Base-by-base conservation (phyloP, 768 basidiomycete species). In the Cyclocybe cylindracea region DNA sequence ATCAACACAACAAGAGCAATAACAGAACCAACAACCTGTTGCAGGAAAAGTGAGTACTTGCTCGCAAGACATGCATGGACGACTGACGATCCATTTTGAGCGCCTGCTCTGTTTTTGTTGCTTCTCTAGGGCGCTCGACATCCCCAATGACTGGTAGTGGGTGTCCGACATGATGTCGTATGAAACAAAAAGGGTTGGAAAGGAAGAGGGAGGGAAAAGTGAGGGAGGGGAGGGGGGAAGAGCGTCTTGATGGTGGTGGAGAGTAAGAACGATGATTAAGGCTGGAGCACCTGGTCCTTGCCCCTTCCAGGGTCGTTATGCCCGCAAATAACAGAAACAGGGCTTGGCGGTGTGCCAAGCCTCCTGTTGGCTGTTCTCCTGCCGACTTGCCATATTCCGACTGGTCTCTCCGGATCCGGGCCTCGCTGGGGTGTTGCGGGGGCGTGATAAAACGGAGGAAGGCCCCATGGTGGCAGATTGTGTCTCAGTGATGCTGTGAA, bases 31-130 rank as follows among this genome's bases (percentile, higher is more conserved):
- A 84, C 70, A 53, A 85, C 75, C 87, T 89, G 24, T 24, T 36
- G 42, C 2, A 14, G 29, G n/a, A 43, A 31, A 35, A 24, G 11
- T 42, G 31, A 39, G 40, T 35, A 16, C 31, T 7, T 24, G 39
- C 19, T 37, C 13, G 19, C 10, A 19, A 34, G 13, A 16, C 14
- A n/a, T 5, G 18, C 31, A 32, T 34, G 53, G 34, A 34, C 19
- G 4, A 77, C 85, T 59, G 54, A 87, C 86, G 54, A 87, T 80
- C 61, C 65, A 74, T 65, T 80, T 86, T 44, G 82, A 82, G 24
- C 79, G 77, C 45, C 62, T 67, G 51, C 54, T 61, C 46, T 63
- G 53, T 38, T 63, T 54, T 44, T 61, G 56, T 50, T 61, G 64
- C 54, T 69, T 69, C 48, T 74, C 69, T 29, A 71, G 51, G 8